Evolutionary conservation across 352 stramenopile genomes (phyloP).

Genomic region (Elongisporangium senticosum): DNA sequence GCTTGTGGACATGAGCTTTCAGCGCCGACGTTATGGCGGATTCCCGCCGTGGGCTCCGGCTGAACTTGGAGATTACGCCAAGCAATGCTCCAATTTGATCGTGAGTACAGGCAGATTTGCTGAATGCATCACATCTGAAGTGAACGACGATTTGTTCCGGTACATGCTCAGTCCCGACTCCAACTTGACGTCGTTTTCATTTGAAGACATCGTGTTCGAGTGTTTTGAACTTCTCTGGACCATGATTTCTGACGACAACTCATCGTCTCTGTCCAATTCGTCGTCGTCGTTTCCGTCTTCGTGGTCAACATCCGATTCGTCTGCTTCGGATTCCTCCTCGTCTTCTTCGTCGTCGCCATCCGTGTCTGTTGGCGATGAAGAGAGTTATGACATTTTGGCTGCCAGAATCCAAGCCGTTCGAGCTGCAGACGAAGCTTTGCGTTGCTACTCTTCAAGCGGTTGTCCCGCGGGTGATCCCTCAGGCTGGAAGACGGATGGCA

Average conservation of each 20-base stretch:
- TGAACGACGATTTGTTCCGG: slow-evolving; percentile 20
- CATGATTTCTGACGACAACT: slow-evolving; percentile 2
- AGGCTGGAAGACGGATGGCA: slow-evolving; percentile 17
- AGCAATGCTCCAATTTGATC: slow-evolving; percentile 8
- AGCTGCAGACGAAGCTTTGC: slow-evolving; percentile 13
- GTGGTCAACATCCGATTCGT: slow-evolving; percentile 1
- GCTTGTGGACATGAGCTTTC: slow-evolving; percentile 23
- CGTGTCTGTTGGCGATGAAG: background rate
- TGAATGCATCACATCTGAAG: slow-evolving; percentile 16
- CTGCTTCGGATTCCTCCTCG: background rate
- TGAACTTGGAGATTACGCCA: slow-evolving; percentile 13
- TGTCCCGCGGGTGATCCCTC: slow-evolving; percentile 18
- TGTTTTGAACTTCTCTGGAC: background rate
- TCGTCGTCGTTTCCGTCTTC: slow-evolving; percentile 11
- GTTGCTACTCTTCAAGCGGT: slow-evolving; percentile 17
- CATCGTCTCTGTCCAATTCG: slow-evolving; percentile 8
- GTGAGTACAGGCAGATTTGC: slow-evolving; percentile 16
- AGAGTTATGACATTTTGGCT: slow-evolving; percentile 2
- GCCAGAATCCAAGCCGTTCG: slow-evolving; percentile 3
- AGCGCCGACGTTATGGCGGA: slow-evolving; percentile 26
- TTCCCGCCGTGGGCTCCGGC: slow-evolving; percentile 26
- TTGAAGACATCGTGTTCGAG: slow-evolving; percentile 4
- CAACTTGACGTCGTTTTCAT: slow-evolving; percentile 1
- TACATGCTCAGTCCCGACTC: slow-evolving; percentile 7
- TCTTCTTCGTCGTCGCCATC: background rate